Evolutionary conservation across 2,329 filamentous ascomycete genomes (phyloP).

Genomic region (Fusarium cicatricum): DNA sequence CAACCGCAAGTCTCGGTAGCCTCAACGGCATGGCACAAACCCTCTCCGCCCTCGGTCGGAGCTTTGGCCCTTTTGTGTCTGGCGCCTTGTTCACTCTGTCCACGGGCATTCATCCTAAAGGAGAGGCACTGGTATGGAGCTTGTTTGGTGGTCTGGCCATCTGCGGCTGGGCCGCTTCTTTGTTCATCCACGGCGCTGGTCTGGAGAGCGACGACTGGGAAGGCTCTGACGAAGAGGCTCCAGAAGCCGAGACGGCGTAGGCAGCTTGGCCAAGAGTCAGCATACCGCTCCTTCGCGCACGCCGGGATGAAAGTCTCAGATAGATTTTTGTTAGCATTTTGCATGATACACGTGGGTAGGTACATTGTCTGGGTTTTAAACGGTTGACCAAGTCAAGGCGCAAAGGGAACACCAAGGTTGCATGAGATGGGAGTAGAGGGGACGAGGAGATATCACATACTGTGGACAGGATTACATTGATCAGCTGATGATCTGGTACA

Average conservation of each 20-base stretch:
- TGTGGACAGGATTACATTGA: no score
- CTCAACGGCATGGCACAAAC: constrained; percentile 95
- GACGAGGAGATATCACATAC: no score
- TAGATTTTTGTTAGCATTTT: constrained; percentile 9
- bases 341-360: neutral
- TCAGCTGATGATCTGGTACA: no score
- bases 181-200: constrained; percentile 74
- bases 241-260: constrained; percentile 18
- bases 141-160: constrained; percentile 86
- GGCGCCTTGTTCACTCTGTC: constrained; percentile 86
- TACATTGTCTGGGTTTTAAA: constrained; percentile 10
- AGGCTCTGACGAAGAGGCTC: constrained; percentile 40
- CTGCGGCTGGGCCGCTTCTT: constrained; percentile 79
- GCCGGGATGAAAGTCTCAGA: neutral
- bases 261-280: no score
- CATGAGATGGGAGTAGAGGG: no score
- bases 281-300: neutral
- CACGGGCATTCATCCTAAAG: constrained; percentile 76
- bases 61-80: constrained; percentile 86
- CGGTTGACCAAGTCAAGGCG: neutral
- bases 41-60: constrained; percentile 87
- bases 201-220: constrained; percentile 67
- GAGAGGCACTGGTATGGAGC: constrained; percentile 86
- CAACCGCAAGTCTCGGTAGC: constrained; percentile 84
- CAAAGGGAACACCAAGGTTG: neutral